phyloP scores from a whole-genome alignment of 73 alveolate species.

The Urostyla sp. region DNA sequence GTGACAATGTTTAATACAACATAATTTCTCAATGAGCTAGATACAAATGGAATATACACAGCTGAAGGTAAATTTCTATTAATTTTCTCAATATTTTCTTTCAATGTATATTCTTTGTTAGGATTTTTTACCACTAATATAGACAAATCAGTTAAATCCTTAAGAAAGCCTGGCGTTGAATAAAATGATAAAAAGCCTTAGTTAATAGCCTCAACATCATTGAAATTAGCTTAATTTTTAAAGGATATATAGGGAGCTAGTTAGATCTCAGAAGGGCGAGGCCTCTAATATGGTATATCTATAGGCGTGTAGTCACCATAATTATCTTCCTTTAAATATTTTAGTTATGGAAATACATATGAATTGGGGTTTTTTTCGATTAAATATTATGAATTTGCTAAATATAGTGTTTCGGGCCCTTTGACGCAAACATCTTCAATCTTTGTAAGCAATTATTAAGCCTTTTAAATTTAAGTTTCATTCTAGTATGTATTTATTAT shows the following conservation, averaged over 20 bases:
- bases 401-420: conserved; percentile 39
- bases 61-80: conserved; percentile 73
- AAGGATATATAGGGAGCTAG: no score
- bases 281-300: no score
- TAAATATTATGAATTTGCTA: conserved; percentile 52
- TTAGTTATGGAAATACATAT: no score
- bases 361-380: neutral
- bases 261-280: neutral
- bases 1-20: conserved; percentile 63
- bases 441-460: conserved; percentile 41
- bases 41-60: conserved; percentile 63
- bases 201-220: no score
- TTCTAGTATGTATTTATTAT: conserved; percentile 42
- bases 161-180: conserved; percentile 69
- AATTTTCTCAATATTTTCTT: conserved; percentile 56
- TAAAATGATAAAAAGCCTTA: conserved; percentile 63
- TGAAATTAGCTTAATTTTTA: no score
- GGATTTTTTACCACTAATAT: conserved; percentile 53
- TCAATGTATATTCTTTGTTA: conserved; percentile 54
- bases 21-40: conserved; percentile 46
- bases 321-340: no score
- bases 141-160: conserved; percentile 75
- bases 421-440: conserved; percentile 13
- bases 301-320: no score
- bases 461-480: conserved; percentile 57